Base-by-base conservation (phyloP, 176 grass and related monocot species). In the Poa annua region DNA sequence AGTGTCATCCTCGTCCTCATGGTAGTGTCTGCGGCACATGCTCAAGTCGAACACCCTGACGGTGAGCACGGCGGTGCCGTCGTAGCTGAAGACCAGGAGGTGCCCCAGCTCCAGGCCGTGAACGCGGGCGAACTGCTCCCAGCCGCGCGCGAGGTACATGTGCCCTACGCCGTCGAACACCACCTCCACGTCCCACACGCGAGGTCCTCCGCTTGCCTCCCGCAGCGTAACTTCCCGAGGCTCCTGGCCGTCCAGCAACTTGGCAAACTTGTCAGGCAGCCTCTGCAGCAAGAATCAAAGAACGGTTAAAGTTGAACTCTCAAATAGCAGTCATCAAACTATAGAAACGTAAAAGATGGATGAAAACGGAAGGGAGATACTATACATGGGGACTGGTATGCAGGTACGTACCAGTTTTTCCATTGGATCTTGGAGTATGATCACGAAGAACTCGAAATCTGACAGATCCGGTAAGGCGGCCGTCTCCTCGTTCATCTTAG, bases 391-490 rank as follows among this genome's bases (percentile, higher is more conserved):
- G 50, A 36, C 8, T 56, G 36, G 11, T 6, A 59, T n/a, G 52
- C 22, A 22, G 8, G 32, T 74, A 60, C 82, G 35, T 75, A 85
- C 87, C 70, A 85, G 82, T 22, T 60, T 75, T 17, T 44, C 67
- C 53, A 20, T 33, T 29, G 55, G 33, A 42, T 69, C 47, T 3
- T 63, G 41, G 52, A 85, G 52, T 5, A 85, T 79, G 63, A 89
- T 45, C 52, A 53, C 60, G 82, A 85, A 89, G 42, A 89, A 89
- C 71, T 89, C 82, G 53, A 81, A 71, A 24, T 62, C 41, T 53
- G 33, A 14, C 52, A 14, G 24, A 8, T 29, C 48, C 35, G 16
- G 13, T 13, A 39, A 56, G 44, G 41, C 24, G 33, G 50, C 22
- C 62, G 60, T 77, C 71, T 21, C 51, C 32, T 76, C 32, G n/a